Evolutionary conservation across 768 basidiomycete genomes (phyloP).

Genomic region (Pleurotus pulmonarius): DNA sequence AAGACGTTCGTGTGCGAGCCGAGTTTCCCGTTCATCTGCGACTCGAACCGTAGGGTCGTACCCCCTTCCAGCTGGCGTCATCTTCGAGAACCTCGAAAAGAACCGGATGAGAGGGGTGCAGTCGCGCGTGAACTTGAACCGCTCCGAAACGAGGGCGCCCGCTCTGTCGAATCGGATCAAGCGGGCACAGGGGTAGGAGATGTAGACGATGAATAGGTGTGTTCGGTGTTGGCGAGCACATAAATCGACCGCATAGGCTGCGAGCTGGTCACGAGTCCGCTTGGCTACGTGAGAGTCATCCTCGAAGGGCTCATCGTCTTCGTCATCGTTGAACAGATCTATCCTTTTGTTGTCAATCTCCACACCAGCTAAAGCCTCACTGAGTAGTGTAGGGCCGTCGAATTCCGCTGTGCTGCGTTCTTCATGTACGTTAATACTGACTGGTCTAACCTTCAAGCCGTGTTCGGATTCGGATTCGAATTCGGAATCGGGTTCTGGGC

Average conservation of each 20-base stretch:
- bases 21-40: neutral
- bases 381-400: neutral
- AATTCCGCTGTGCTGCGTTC: too few species aligned
- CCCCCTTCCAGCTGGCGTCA: neutral
- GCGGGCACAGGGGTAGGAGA: constrained; percentile 21
- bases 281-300: neutral
- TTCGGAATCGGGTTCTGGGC: neutral
- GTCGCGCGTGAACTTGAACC: constrained; percentile 19
- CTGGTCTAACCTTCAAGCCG: neutral
- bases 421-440: neutral
- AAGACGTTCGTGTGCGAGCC: neutral
- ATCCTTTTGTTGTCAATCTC: neutral
- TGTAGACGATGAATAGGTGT: constrained; percentile 24
- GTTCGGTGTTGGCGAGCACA: constrained; percentile 24
- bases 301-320: constrained; percentile 3
- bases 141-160: constrained; percentile 21
- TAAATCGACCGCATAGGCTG: constrained; percentile 19
- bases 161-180: constrained; percentile 32
- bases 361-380: too few species aligned
- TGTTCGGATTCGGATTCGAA: neutral
- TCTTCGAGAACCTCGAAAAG: constrained; percentile 18
- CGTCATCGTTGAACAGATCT: neutral
- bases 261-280: constrained; percentile 17
- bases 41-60: neutral
- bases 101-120: constrained; percentile 17